Percentiles rank a stretch among this genome's conserved stretches.
Evolutionary conservation across 75 land plant species (phyloP).

Genomic region (Cryptomeria japonica): DNA sequence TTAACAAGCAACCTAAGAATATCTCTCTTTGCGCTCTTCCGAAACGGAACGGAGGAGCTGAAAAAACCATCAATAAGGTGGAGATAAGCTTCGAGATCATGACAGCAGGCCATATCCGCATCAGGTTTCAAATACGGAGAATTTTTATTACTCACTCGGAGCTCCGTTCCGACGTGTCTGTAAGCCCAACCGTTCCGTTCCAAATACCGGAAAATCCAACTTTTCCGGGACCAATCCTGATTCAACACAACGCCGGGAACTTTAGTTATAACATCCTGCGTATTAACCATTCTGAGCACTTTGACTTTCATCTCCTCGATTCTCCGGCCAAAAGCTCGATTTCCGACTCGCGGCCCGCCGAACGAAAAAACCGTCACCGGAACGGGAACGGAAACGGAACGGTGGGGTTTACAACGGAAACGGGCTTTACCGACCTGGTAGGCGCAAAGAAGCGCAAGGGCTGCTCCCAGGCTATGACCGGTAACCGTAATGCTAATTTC

Average conservation of each 20-base stretch:
- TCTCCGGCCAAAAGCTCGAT: constrained; percentile 43
- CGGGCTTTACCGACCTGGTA: constrained; percentile 42
- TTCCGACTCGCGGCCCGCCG: constrained; percentile 82
- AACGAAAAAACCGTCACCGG: constrained; percentile 69
- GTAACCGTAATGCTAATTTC: constrained; percentile 70
- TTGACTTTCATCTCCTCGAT: constrained; percentile 36
- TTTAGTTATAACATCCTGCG: constrained; percentile 64
- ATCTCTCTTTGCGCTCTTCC: constrained; percentile 20
- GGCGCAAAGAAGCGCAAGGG: constrained; percentile 60
- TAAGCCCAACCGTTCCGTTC: constrained; percentile 40
- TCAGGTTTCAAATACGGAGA: constrained; percentile 67
- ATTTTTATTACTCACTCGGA: constrained; percentile 43
- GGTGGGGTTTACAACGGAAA: neutral
- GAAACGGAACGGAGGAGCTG: constrained; percentile 50
- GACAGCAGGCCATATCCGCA: constrained; percentile 61
- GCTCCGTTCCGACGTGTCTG: constrained; percentile 70
- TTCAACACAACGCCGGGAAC: constrained; percentile 53
- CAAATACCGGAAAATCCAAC: constrained; percentile 8
- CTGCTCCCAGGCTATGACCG: constrained; percentile 92
- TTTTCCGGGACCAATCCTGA: constrained; percentile 20
- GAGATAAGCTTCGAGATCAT: constrained; percentile 76
- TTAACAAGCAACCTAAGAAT: constrained; percentile 12
- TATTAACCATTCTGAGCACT: constrained; percentile 72
- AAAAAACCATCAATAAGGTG: constrained; percentile 73
- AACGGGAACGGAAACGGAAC: constrained; percentile 29